Evolutionary conservation across 176 grass and related monocot genomes (phyloP).

Genomic region (Oryza coarctata): DNA sequence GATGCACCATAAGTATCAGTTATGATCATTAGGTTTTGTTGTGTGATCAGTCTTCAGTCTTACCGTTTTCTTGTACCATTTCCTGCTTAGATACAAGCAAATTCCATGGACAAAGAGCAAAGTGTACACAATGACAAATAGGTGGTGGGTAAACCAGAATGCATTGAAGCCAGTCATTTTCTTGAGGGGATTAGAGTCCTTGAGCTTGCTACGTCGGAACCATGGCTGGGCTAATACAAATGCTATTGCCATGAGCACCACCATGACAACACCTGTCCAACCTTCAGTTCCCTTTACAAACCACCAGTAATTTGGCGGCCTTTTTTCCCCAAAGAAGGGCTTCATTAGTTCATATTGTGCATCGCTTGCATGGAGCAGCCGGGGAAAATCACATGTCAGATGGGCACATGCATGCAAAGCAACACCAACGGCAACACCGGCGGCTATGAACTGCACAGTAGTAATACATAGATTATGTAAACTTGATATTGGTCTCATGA

Average conservation of each 20-base stretch:
- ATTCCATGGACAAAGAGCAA: slow-evolving; percentile 75
- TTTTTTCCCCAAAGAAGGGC: slow-evolving; percentile 67
- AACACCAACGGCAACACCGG: slow-evolving; percentile 68
- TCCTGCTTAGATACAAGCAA: slow-evolving; percentile 67
- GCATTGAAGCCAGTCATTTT: slow-evolving; percentile 90
- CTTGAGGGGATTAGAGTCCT: slow-evolving; percentile 66
- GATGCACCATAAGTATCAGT: neutral
- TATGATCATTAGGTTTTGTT: neutral
- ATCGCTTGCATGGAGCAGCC: slow-evolving; percentile 66
- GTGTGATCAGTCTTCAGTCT: neutral
- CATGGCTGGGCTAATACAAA: slow-evolving; percentile 82
- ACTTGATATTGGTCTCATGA: neutral
- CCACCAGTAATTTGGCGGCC: slow-evolving; percentile 89
- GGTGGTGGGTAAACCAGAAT: slow-evolving; percentile 94
- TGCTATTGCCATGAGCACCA: slow-evolving; percentile 77
- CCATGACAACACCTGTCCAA: slow-evolving; percentile 81
- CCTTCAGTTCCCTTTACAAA: slow-evolving; percentile 94
- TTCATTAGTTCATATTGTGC: slow-evolving; percentile 70
- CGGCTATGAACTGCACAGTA: slow-evolving; percentile 75
- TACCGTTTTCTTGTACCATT: slow-evolving; percentile 97
- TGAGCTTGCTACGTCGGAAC: slow-evolving; percentile 81
- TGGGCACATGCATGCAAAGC: slow-evolving; percentile 71
- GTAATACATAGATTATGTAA: slow-evolving; percentile 21
- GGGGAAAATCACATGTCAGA: slow-evolving; percentile 90
- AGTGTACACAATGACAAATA: slow-evolving; percentile 78